These are phyloP conservation scores for Neopestalotiopsis clavispora DNA, from an alignment of 2,329 filamentous ascomycete genomes.

Conservation along the genomic window DNA sequence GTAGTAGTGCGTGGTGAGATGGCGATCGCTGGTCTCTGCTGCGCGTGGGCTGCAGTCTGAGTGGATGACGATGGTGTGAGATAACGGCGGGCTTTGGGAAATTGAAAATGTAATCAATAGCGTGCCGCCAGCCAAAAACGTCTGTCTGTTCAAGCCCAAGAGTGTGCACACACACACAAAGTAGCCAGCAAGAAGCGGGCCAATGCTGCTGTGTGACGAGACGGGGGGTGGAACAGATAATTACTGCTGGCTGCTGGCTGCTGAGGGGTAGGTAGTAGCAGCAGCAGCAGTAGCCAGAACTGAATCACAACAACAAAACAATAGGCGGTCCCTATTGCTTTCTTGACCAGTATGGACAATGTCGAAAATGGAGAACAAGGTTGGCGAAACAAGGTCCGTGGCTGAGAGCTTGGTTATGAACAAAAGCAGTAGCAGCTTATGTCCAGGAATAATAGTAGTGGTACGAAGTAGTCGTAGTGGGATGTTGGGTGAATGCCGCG, in stretches of 20 bases:
- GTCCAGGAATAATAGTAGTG: neutral
- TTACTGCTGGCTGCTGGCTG: neutral
- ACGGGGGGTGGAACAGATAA: neutral
- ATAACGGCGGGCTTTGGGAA: conserved; percentile 3
- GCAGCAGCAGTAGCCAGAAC: neutral
- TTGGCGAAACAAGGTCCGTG: conserved; percentile 7
- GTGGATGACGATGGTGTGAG: conserved; percentile 14
- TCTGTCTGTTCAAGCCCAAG: neutral
- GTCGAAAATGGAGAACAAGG: conserved; percentile 5
- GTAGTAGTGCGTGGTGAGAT: conserved; percentile 3
- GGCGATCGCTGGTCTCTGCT: conserved; percentile 7
- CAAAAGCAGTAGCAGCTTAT: neutral
- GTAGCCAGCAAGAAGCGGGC: neutral
- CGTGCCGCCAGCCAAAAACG: neutral
- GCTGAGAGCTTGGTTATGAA: conserved; percentile 15
- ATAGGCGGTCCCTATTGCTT: neutral
- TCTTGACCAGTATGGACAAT: neutral
- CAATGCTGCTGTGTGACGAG: neutral
- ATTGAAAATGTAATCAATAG: conserved; percentile 8
- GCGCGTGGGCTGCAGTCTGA: conserved; percentile 5
- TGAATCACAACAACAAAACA: neutral
- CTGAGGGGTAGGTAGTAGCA: neutral
- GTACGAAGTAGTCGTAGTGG: neutral
- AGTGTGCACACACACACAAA: neutral
- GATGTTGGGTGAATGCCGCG: neutral